These are phyloP conservation scores for Ceratobasidium theobromae DNA, from an alignment of 1,284 basidiomycete genomes.

Conservation along the genomic window DNA sequence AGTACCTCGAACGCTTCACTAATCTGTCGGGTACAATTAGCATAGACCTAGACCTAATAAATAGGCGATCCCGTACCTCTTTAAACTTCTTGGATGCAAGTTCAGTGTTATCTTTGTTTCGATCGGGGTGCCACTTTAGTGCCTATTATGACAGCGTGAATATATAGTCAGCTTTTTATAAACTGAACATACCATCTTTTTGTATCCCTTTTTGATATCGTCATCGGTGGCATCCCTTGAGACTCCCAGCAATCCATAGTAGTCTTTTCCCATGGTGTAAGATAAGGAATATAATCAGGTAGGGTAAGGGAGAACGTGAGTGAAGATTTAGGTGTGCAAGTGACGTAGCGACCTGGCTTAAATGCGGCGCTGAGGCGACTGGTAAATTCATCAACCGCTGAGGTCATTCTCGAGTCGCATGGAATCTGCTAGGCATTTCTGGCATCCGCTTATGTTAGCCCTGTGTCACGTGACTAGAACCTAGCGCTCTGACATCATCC, in stretches of 20 bases:
- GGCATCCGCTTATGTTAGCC: not conserved
- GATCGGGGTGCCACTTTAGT: constrained; percentile 90
- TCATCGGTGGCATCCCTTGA: constrained; percentile 49
- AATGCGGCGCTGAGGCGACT: constrained; percentile 11
- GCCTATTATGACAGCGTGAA: constrained; percentile 52
- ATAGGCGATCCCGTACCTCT: constrained; percentile 59
- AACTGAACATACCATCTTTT: constrained; percentile 33
- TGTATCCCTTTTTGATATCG: constrained; percentile 57
- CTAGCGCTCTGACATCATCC: not conserved
- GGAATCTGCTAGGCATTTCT: not conserved
- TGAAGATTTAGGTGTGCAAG: not conserved
- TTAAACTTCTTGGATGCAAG: constrained; percentile 89
- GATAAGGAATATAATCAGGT: not conserved
- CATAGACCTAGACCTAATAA: not conserved
- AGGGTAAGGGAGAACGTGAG: not conserved
- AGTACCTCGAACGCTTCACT: constrained; percentile 98
- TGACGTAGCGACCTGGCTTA: constrained; percentile 15
- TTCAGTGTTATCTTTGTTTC: constrained; percentile 75
- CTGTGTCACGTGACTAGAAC: not conserved
- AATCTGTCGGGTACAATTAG: constrained; percentile 52
- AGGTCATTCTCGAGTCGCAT: not conserved
- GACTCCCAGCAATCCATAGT: constrained; percentile 49
- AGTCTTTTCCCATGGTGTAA: constrained; percentile 38
- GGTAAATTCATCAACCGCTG: constrained; percentile 13
- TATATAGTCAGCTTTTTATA: not conserved